Base-by-base conservation (phyloP, 2,329 filamentous ascomycete genomes). In the Raffaelea ambrosiae region DNA sequence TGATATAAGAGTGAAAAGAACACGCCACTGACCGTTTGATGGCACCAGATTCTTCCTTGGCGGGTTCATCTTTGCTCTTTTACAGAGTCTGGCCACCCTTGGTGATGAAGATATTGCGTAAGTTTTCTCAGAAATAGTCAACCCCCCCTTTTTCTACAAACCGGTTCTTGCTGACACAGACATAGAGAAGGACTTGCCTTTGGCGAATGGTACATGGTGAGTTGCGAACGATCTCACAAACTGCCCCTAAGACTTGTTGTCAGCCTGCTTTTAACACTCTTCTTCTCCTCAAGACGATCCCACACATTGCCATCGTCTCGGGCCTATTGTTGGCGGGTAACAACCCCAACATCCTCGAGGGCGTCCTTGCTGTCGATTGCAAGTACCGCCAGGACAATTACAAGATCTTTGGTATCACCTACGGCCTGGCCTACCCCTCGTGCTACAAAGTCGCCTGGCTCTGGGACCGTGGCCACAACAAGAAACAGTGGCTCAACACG, bases 271-370 rank as follows among this genome's bases (percentile, higher is more conserved):
- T 5, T 41, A 38, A 2, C 11, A 14, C 44, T 33, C n/a, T 10
- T 51, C 50, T 18, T 40, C 47, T 45, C 16, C 26, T 45, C 3
- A 3, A 53, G 58, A 57, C 51, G 2, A 58, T 61, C 10, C 58
- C 58, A 1, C 59, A 61, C 16, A 56, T 59, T 18, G 53, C 58
- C 38, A 58, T 61, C 16, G 39, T 61, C 21, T 56, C 55, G 0
- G 55, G 54, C 40, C 48, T 56, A 36, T 40, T 61, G 22, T 52
- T 61, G 8, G 57, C 59, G 3, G 57, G 58, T 8, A 61, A 60
- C 50, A 60, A 61, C 31, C 59, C 59, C 10, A 58, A 54, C 41
- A 58, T 54, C n/a, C 47, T 61, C 3, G 57, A 61, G 38, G 58
- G 54, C 2, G 50, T 61, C 5, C 49, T 59, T 18, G 57, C 51